A percentile compares a stretch with the other conserved stretches of the same genome.
Conservation (phyloP, 1,284 basidiomycete genomes). For the Athelia psychrophila region DNA sequence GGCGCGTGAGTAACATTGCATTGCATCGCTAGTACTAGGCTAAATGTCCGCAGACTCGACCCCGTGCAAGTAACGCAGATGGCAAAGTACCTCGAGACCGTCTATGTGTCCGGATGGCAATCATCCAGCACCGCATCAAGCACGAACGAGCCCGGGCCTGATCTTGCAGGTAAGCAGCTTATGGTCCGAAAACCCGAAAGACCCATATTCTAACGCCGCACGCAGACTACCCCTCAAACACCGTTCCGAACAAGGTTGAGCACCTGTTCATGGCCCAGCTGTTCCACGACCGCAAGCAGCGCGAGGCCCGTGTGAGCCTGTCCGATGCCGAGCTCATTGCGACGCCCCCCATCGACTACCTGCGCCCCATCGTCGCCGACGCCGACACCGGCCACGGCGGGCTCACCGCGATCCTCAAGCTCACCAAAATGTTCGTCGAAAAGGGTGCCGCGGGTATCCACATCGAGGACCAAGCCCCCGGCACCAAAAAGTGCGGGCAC, state of each 20-base stretch:
- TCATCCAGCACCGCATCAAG: conserved; percentile 90
- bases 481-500: conserved; percentile 87
- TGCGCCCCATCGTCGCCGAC: conserved; percentile 76
- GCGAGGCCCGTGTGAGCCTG: conserved; percentile 70
- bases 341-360: conserved; percentile 62
- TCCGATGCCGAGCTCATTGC: conserved; percentile 72
- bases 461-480: conserved; percentile 81
- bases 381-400: conserved; percentile 86
- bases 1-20: conserved; percentile 81
- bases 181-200: background rate
- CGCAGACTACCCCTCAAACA: conserved; percentile 89
- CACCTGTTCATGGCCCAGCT: conserved; percentile 87
- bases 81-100: conserved; percentile 97
- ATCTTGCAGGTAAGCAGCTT: conserved; percentile 78
- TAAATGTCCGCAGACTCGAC: conserved; percentile 67
- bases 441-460: conserved; percentile 82
- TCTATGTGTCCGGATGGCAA: conserved; percentile 98
- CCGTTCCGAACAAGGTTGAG: conserved; percentile 91
- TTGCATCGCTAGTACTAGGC: background rate
- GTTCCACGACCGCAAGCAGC: conserved; percentile 87
- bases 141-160: conserved; percentile 95
- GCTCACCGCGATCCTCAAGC: conserved; percentile 77
- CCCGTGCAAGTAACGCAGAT: conserved; percentile 98
- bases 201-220: background rate
- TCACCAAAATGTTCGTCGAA: conserved; percentile 78